Evolutionary conservation across 768 basidiomycete genomes (phyloP), one percentile per base, ranked within the genome.

Genomic region (Dentipellis sp.): DNA sequence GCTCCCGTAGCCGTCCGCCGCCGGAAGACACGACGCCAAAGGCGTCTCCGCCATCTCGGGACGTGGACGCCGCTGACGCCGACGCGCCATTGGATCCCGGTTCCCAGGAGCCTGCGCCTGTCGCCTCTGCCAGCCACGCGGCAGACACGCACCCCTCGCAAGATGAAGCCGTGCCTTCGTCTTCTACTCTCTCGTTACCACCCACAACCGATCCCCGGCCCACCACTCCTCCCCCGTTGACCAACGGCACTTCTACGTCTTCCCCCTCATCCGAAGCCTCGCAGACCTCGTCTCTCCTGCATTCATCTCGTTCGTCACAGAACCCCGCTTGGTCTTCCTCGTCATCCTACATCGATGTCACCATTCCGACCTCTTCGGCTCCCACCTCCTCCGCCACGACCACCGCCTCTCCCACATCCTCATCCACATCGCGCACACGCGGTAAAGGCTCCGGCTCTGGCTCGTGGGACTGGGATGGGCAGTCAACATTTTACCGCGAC

Each of bases 391-490:
- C 42, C 16, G n/a, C n/a, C 16, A 45, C 42, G 2, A 19, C 19
- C 14, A 45, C 42, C 4, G 42, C 42, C 4, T 39, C 29, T 21
- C 34, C 56, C 10, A 38, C 52, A n/a, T 40, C 45, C 10, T 16
- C 22, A 8, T 14, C 37, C n/a, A 34, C 56, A 7, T 35, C 52
- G 3, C 52, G 29, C 36, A 19, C 52, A 17, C 40, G 38, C 22
- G 19, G 49, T 16, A 50, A 29, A 16, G 10, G 21, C 10, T 17
- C 8, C 19, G 23, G 46, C 12, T 16, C 35, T 23, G 22, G 10
- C 16, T 53, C 46, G 12, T 54, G 56, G 49, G 54, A 59, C 35
- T 49, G 59, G 53, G 56, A 59, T 29, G 58, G 55, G 5, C 54
- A 42, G 40, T 42, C 50, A 17, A 39, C 42, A n/a, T 35, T 56